These are phyloP conservation scores for Globisporangium barbulae DNA, from an alignment of 352 stramenopile species.

Conservation along the genomic window DNA sequence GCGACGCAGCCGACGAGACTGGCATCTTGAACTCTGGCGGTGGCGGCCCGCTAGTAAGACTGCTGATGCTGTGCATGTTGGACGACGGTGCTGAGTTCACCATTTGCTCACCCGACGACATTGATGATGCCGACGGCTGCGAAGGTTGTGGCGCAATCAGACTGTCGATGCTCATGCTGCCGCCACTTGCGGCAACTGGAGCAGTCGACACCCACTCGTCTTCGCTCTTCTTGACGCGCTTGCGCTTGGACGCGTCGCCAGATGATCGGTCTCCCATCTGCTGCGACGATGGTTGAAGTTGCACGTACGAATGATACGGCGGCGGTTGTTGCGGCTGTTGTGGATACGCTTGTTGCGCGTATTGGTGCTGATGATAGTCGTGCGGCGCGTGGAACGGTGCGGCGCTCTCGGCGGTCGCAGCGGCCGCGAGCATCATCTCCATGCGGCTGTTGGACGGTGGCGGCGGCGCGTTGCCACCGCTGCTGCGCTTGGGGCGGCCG, in stretches of 20 bases:
- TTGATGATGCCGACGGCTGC: slow-evolving; percentile 3
- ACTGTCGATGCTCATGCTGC: slow-evolving; percentile 17
- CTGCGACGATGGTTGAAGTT: slow-evolving; percentile 7
- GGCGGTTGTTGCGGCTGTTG: slow-evolving; percentile 1
- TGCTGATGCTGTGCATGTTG: slow-evolving; percentile 20
- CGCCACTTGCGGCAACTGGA: neutral
- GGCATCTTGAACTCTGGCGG: slow-evolving; percentile 13
- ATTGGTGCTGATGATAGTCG: slow-evolving; percentile 8
- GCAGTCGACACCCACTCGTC: slow-evolving; percentile 21
- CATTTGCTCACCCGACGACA: neutral
- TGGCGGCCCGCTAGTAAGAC: slow-evolving; percentile 10
- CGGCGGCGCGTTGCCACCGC: slow-evolving; percentile 6
- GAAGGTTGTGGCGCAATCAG: slow-evolving; percentile 12
- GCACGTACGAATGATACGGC: slow-evolving; percentile 5
- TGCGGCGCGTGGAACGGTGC: slow-evolving; percentile 1
- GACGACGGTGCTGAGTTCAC: neutral
- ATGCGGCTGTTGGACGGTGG: slow-evolving; percentile 39
- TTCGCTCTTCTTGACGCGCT: slow-evolving; percentile 60
- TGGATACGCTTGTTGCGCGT: neutral
- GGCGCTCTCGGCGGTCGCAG: slow-evolving; percentile 6
- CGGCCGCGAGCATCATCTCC: slow-evolving; percentile 42
- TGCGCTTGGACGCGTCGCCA: slow-evolving; percentile 28
- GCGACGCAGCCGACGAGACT: slow-evolving; percentile 12
- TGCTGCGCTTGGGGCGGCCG: slow-evolving; percentile 27
- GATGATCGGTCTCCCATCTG: neutral